Evolutionary conservation across 2,329 filamentous ascomycete species (phyloP), one percentile per base, ranked within the genome.

Genomic region (Pseudogymnoascus sp.): DNA sequence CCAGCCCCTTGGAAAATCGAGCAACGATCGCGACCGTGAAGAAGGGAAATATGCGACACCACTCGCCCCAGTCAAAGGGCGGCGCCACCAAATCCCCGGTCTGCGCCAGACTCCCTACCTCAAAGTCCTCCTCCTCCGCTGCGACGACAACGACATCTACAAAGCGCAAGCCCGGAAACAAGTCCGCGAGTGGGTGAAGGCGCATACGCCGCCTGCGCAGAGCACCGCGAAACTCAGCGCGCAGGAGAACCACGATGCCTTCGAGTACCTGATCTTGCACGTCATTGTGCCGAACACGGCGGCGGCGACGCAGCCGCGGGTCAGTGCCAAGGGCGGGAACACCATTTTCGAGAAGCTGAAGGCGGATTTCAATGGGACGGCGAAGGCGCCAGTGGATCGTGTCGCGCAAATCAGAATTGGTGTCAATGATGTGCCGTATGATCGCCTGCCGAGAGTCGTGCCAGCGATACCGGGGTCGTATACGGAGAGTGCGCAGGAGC

Each of bases 111-210:
- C 93, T 0, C 92, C 95, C 0, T 99, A 99, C 74, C 80, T 99
- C 64, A 97, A 96, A 74, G 78, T 99, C 6, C 88, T 92, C 63
- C 78, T 99, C 2, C 82, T 99, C 61, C 85, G 92, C 71, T 97
- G 94, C 76, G 94, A 97, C 76, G 94, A 99, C 72, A 96, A 92
- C 70, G 95, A 99, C 58, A 86, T 86, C 7, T 99, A 99, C 80
- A 97, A 96, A 75, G 79, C 84, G 1, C 85, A 85, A 11, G 87
- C 90, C 6, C 83, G 92, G 60, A 86, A 90, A 69, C 85, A 90
- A 68, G 81, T 99, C 37, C 85, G 90, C 60, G 92, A 97, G 67
- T 99, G 94, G 94, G 84, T 97, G 69, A 95, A 94, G 74, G 79
- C 83, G 6, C 83, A 95, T 66, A 86, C 87, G 0, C 82, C 85